Base-by-base conservation (phyloP, 805 yeast species). In the Suhomyces xylopsoci region DNA sequence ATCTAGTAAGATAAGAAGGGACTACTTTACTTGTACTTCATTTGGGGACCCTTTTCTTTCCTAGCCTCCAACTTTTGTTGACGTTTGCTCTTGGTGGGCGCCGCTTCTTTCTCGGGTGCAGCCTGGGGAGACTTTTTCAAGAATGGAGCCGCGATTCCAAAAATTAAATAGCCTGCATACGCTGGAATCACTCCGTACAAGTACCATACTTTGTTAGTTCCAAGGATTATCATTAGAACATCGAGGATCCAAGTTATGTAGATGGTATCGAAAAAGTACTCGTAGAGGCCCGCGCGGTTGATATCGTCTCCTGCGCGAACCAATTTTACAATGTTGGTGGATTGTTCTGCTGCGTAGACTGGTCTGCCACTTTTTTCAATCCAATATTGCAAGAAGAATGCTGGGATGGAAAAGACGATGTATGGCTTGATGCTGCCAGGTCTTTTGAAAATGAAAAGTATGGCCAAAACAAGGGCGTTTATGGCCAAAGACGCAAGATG, bases 191-290 rank as follows among this genome's bases (percentile, higher is more conserved):
- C 63, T n/a, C 71, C 52, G 57, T 76, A 78, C 36, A 84, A 52
- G 59, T 73, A 74, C 90, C 90, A 88, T 7, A 81, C 82, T 61
- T 77, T 76, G 63, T 81, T 81, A 43, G 80, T 64, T 5, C 91
- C 91, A 36, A 80, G 60, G 0, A 81, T 20, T 5, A 81, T 59
- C 73, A 83, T 79, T 49, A 85, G 67, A 1, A 85, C 51, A 57
- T 83, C 83, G 57, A 82, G 72, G 19, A 79, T 59, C 78, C 85
- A 77, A 2, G 91, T 85, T 45, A 87, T 65, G 62, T 87, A 87
- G 54, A 88, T 70, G 10, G 86, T 65, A 62, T 88, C 94, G 62
- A 84, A 84, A 75, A 87, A 70, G 71, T 84, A 87, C 66, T 88
- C 93, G 38, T 84, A 84, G 41, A 88, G 71, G 0, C 94, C 94